These are phyloP conservation scores for Funneliformis caledonium DNA, from an alignment of 371 early-diverging fungal genomes.

Conservation along the genomic window DNA sequence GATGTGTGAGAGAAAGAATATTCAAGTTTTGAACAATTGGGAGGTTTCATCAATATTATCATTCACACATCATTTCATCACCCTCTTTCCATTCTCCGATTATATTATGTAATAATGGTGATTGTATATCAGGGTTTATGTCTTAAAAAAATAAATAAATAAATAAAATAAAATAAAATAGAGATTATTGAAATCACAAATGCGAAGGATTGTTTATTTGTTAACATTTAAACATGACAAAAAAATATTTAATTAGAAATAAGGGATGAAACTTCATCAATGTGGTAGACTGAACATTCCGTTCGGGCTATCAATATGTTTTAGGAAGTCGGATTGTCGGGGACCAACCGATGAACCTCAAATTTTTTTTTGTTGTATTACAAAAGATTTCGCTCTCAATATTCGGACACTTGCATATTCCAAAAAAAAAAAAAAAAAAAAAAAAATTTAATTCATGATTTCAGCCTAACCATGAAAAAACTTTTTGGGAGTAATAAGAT, in stretches of 20 bases:
- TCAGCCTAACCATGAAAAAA: background rate
- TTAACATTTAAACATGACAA: background rate
- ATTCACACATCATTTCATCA: background rate
- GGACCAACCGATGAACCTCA: background rate
- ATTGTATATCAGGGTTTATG: too few relatives aligned
- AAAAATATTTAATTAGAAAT: background rate
- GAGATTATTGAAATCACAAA: background rate
- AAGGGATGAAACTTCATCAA: background rate
- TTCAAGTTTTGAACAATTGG: background rate
- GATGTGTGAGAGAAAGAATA: background rate
- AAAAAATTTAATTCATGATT: background rate
- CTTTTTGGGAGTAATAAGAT: too few relatives aligned
- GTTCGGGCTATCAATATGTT: background rate
- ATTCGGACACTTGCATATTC: background rate
- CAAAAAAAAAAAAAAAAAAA: too few relatives aligned
- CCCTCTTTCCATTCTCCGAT: too few relatives aligned
- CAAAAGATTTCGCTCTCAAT: background rate
- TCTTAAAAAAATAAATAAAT: too few relatives aligned
- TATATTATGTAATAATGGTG: too few relatives aligned
- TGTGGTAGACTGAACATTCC: background rate
- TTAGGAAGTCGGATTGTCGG: slow-evolving; percentile 14
- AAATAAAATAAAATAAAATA: too few relatives aligned
- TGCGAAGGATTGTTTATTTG: background rate
- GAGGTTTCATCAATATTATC: background rate
- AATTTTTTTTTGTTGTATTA: background rate